These are phyloP conservation scores for Ogataea naganishii DNA, from an alignment of 805 yeast species.

Conservation along the genomic window DNA sequence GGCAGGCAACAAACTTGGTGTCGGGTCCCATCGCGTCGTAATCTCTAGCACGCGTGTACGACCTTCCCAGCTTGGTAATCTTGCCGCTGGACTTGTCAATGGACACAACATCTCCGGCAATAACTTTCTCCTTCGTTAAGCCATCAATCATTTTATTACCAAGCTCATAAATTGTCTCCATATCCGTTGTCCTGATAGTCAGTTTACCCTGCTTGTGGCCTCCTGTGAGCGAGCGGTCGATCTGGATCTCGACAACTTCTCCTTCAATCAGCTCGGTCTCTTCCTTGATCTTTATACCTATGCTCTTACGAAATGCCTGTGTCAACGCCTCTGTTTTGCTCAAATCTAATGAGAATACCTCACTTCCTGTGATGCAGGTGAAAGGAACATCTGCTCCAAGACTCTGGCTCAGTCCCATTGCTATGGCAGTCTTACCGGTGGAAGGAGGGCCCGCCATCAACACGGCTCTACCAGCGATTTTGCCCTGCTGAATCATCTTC, in stretches of 20 bases:
- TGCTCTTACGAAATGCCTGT: constrained; percentile 92
- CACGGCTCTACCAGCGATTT: constrained; percentile 95
- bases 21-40: constrained; percentile 99
- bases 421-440: constrained; percentile 97
- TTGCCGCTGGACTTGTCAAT: constrained; percentile 95
- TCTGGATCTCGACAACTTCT: constrained; percentile 95
- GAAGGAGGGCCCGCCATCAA: constrained; percentile 97
- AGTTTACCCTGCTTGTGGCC: constrained; percentile 98
- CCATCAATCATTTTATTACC: constrained; percentile 94
- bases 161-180: constrained; percentile 96
- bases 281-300: constrained; percentile 92
- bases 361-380: constrained; percentile 92
- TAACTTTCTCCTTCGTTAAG: constrained; percentile 85
- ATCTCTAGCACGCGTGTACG: constrained; percentile 92
- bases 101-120: constrained; percentile 94
- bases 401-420: constrained; percentile 82
- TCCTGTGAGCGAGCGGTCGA: constrained; percentile 88
- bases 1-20: constrained; percentile 94
- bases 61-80: constrained; percentile 88
- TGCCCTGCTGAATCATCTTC: constrained; percentile 88
- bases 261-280: constrained; percentile 98
- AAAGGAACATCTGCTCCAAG: constrained; percentile 80
- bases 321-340: constrained; percentile 94
- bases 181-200: constrained; percentile 94
- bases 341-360: constrained; percentile 83